phyloP scores from a whole-genome alignment of 2,329 filamentous ascomycete genomes.

The Penicillium sp. region DNA sequence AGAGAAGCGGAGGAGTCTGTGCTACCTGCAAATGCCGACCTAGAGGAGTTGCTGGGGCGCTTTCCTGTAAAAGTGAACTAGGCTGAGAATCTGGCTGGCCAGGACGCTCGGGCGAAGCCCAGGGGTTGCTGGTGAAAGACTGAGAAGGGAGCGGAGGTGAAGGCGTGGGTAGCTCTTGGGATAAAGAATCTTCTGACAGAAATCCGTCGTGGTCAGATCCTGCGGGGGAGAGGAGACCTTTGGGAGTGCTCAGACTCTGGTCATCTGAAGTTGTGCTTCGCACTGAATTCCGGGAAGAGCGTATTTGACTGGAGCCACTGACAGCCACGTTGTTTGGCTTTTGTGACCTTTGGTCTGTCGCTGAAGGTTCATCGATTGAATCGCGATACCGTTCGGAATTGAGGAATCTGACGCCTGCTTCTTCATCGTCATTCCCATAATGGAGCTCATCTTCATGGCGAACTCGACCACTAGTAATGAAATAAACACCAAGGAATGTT shows the following conservation, averaged over 20 bases:
- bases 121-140: slow-evolving; percentile 35
- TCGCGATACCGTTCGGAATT: slow-evolving; percentile 37
- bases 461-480: slow-evolving; percentile 82
- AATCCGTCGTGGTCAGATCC: slow-evolving; percentile 31
- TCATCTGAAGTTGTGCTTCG: slow-evolving; percentile 30
- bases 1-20: slow-evolving; percentile 30
- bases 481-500: slow-evolving; percentile 94
- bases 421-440: slow-evolving; percentile 62
- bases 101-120: slow-evolving; percentile 24
- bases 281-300: slow-evolving; percentile 32
- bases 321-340: slow-evolving; percentile 17
- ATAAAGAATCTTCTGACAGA: slow-evolving; percentile 28
- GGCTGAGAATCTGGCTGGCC: slow-evolving; percentile 17
- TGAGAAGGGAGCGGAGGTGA: slow-evolving; percentile 28
- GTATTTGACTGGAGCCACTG: slow-evolving; percentile 17
- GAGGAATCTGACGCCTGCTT: slow-evolving; percentile 46
- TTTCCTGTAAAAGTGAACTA: slow-evolving; percentile 20
- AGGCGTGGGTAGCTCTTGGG: slow-evolving; percentile 22
- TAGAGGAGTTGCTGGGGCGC: slow-evolving; percentile 23
- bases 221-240: slow-evolving; percentile 28
- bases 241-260: slow-evolving; percentile 31
- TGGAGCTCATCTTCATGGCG: slow-evolving; percentile 56
- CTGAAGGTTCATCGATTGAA: slow-evolving; percentile 27
- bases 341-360: slow-evolving; percentile 17
- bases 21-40: slow-evolving; percentile 16